Conservation (phyloP, 2,329 filamentous ascomycete species). For the Phymatotrichopsis omnivora region DNA sequence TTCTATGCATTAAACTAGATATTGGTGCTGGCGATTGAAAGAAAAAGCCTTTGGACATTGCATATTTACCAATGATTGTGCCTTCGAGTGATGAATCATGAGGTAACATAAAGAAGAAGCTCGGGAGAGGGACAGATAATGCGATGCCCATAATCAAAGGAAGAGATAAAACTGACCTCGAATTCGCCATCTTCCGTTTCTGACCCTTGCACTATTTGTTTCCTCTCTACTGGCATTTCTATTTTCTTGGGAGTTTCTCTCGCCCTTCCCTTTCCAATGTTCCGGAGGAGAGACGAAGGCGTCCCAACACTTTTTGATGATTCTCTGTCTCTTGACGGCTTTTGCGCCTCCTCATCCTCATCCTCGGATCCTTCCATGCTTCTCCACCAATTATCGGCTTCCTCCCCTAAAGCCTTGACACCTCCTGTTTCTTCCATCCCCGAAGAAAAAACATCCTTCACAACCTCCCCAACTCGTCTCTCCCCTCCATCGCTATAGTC, state of each 20-base stretch:
- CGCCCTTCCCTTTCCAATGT: too few species aligned
- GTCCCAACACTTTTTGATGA: background rate
- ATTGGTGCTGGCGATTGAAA: background rate
- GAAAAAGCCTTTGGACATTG: background rate
- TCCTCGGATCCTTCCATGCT: constrained; percentile 12
- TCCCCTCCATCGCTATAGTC: constrained; percentile 17
- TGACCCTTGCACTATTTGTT: background rate
- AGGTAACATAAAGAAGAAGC: background rate
- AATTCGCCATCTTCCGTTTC: constrained; percentile 21
- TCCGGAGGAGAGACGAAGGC: too few species aligned
- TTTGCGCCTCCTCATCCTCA: background rate
- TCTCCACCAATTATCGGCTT: constrained; percentile 21
- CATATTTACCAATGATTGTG: background rate
- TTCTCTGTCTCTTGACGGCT: background rate
- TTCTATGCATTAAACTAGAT: constrained; percentile 2
- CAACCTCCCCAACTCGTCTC: constrained; percentile 24
- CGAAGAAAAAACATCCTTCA: constrained; percentile 26
- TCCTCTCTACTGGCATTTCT: background rate
- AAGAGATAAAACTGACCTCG: constrained; percentile 14
- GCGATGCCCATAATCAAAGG: too few species aligned
- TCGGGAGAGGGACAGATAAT: background rate
- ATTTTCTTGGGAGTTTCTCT: constrained; percentile 1
- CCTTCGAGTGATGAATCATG: background rate
- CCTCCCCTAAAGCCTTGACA: constrained; percentile 16
- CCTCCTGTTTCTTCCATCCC: constrained; percentile 9